A percentile compares a stretch with the other conserved stretches of the same genome.
These are phyloP conservation scores for Teunomyces kruisii DNA, from an alignment of 805 yeast species.

Conservation along the genomic window DNA sequence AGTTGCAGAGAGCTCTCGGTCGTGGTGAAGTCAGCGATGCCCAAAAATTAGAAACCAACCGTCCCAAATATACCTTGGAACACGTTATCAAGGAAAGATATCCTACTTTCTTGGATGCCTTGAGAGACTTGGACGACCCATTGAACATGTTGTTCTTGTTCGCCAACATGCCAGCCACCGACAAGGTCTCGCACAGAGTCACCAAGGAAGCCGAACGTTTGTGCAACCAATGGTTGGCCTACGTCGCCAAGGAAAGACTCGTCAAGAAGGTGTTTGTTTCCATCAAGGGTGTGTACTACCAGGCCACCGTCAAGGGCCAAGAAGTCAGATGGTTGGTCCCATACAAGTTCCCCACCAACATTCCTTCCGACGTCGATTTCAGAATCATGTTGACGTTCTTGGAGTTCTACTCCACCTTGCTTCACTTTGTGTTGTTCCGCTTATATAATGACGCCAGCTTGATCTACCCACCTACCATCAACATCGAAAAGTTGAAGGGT, in stretches of 20 bases:
- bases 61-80: slow-evolving; percentile 85
- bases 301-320: slow-evolving; percentile 87
- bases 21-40: slow-evolving; percentile 91
- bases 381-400: slow-evolving; percentile 95
- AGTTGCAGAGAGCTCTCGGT: slow-evolving; percentile 84
- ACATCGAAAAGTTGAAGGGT: slow-evolving; percentile 69
- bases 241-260: slow-evolving; percentile 78
- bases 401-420: slow-evolving; percentile 89
- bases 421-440: slow-evolving; percentile 84
- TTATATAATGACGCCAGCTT: slow-evolving; percentile 83
- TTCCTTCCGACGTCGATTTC: slow-evolving; percentile 93
- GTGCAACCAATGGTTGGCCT: slow-evolving; percentile 95
- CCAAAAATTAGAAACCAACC: slow-evolving; percentile 72
- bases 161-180: slow-evolving; percentile 93
- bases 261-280: slow-evolving; percentile 90
- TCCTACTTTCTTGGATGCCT: slow-evolving; percentile 88
- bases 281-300: slow-evolving; percentile 95
- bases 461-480: slow-evolving; percentile 88
- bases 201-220: slow-evolving; percentile 85
- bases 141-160: slow-evolving; percentile 91
- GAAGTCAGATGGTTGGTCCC: slow-evolving; percentile 96
- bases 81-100: slow-evolving; percentile 92
- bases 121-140: slow-evolving; percentile 94
- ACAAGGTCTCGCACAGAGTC: slow-evolving; percentile 71
- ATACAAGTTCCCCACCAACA: slow-evolving; percentile 92